phyloP scores from a whole-genome alignment of 306 rosid genomes.

The Cucurbita maxima region DNA sequence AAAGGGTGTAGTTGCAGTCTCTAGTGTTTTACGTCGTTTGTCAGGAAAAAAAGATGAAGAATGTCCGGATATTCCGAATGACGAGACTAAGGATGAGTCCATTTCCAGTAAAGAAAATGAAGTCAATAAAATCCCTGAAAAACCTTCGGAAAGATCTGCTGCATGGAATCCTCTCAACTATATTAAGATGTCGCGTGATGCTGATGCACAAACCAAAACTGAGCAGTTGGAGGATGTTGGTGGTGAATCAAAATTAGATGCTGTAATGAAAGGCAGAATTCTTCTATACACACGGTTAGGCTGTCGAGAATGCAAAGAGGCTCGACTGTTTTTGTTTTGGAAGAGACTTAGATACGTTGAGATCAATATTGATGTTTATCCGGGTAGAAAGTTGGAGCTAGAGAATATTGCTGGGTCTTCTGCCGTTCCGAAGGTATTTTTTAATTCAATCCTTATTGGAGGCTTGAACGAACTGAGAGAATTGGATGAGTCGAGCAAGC shows the following conservation, averaged over 20 bases:
- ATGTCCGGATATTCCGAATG: constrained; percentile 12
- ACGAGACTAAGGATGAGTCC: constrained; percentile 24
- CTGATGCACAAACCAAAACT: constrained; percentile 25
- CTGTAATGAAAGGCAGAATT: constrained; percentile 62
- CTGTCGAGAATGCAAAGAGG: constrained; percentile 57
- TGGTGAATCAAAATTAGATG: constrained; percentile 14
- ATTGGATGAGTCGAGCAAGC: constrained; percentile 52
- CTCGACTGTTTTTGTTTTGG: constrained; percentile 44
- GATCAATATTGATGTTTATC: constrained; percentile 67
- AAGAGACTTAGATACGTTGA: constrained; percentile 63
- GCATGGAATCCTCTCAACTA: constrained; percentile 66
- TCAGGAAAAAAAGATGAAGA: constrained; percentile 48
- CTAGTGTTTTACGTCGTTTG: constrained; percentile 58
- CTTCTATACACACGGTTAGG: constrained; percentile 63
- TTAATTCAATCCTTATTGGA: constrained; percentile 66
- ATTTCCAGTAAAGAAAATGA: constrained; percentile 24
- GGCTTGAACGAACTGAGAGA: constrained; percentile 54
- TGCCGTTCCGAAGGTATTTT: constrained; percentile 67
- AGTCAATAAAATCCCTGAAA: constrained; percentile 32
- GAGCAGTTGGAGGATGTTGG: constrained; percentile 21
- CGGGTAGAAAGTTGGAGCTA: constrained; percentile 60
- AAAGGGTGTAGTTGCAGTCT: constrained; percentile 53
- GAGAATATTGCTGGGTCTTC: constrained; percentile 61
- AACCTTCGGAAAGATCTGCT: constrained; percentile 30
- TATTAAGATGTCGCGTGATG: constrained; percentile 33